Evolutionary conservation across 768 basidiomycete genomes (phyloP), one percentile per base, ranked within the genome.

Genomic region (Chalciporus piperatus): DNA sequence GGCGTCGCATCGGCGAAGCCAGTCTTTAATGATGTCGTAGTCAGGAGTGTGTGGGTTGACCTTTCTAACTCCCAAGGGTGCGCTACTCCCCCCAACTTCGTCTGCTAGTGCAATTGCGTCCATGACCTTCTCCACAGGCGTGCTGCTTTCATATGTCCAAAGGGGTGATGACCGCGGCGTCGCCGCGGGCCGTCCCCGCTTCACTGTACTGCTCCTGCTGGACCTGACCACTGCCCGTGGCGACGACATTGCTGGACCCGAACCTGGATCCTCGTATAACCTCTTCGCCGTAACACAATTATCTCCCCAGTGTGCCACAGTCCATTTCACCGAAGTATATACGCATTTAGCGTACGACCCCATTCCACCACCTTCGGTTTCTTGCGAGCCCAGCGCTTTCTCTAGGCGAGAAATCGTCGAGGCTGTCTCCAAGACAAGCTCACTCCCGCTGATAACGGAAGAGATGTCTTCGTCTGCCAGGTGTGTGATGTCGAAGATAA

Each of bases 71-170:
- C 52, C 51, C 42, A 61, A 37, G 14, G 23, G 22, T 10, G 35
- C 14, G 6, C 3, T 23, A 23, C 33, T 23, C 19, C 37, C 20
- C 13, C n/a, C 37, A 7, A n/a, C 25, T n/a, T n/a, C n/a, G 16
- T 54, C 43, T 2, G 43, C 20, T 5, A 51, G 1, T 14, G 35
- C 58, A 2, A 60, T 28, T 2, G 59, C 57, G 4, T 59, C 59
- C 19, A 41, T 4, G 4, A 42, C 42, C 0, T 35, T 16, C 13
- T 48, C 45, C 6, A 53, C 47, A 3, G 45, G 35, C 19, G 35
- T 37, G 35, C n/a, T 37, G 16, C 1, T 3, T 3, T 13, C 3
- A 1, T 30, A 32, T 32, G 30, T 32, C 10, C 30, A 32, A 32
- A 32, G 30, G 30, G 30, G 30, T 32, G 30, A 12, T 12, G 30